Evolutionary conservation across 176 grass and related monocot species (phyloP), one percentile per base, ranked within the genome.

Genomic region (Cenchrus purpureus): DNA sequence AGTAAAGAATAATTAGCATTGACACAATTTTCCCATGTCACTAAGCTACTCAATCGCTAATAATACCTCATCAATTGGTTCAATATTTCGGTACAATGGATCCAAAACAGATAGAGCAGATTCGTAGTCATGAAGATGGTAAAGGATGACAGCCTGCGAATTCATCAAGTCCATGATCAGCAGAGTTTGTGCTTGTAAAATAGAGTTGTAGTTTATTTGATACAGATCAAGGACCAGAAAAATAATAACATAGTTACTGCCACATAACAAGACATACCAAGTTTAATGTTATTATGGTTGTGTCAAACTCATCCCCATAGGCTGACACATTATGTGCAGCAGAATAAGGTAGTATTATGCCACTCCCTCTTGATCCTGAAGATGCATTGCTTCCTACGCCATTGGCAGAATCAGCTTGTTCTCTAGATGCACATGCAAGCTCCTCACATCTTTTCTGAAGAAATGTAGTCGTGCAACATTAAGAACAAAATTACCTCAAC

Each of bases 1-100:
- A 71, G 61, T 48, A 85, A 73, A 88, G 34, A 77, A 77, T 34
- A 80, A 85, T 70, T 45, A 84, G 79, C 1, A 14, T 65, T 71
- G 74, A 65, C 13, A 74, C 56, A 71, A 57, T 78, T 69, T 52
- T 82, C 28, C 28, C 12, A 63, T 46, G n/a, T 20, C 4, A 71
- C 9, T 11, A 79, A 79, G 19, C n/a, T 43, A 77, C 71, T 61
- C 14, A 76, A 75, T 60, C 55, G 40, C 37, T 64, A 63, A 79
- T 31, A 32, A 50, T 88, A 97, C 95, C 95, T 97, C 95, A 85
- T 97, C 95, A 84, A 97, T 91, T 31, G 86, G 90, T 79, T 97
- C 91, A 37, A 97, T 93, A 43, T 91, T 95, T 84, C 87, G 84
- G 73, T 88, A 97, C 63, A 95, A 85, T 54, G 86, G 84, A 82